phyloP scores from a whole-genome alignment of 1,284 basidiomycete species.

The Sparassis latifolia region DNA sequence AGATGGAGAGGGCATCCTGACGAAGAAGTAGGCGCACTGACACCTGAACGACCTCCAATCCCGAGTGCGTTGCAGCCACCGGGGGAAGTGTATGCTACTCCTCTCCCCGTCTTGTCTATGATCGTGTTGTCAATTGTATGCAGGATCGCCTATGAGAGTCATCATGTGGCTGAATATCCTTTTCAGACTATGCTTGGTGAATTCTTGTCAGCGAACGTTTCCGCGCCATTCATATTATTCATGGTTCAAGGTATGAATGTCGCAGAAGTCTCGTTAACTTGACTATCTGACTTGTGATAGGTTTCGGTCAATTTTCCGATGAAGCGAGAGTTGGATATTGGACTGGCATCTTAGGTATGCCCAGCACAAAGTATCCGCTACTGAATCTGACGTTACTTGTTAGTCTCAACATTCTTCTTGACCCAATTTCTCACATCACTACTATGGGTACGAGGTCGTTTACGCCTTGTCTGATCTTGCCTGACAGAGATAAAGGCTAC shows the following conservation, averaged over 20 bases:
- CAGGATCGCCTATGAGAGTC: slow-evolving; percentile 9
- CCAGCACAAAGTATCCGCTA: not conserved
- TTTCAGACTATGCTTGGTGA: slow-evolving; percentile 85
- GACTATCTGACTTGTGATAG: slow-evolving; percentile 27
- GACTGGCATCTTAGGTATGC: slow-evolving; percentile 73
- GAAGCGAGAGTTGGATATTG: slow-evolving; percentile 80
- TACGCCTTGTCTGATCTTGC: not conserved
- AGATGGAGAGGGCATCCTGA: slow-evolving; percentile 17
- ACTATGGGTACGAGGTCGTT: slow-evolving; percentile 55
- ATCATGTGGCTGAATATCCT: slow-evolving; percentile 1
- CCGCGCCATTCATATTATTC: slow-evolving; percentile 83
- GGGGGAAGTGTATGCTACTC: slow-evolving; percentile 65
- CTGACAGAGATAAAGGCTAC: slow-evolving; percentile 56
- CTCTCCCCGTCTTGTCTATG: slow-evolving; percentile 85
- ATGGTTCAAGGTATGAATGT: slow-evolving; percentile 77
- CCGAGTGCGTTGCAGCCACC: slow-evolving; percentile 64
- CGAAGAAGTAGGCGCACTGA: slow-evolving; percentile 19
- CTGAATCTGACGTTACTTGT: slow-evolving; percentile 1
- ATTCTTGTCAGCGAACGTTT: slow-evolving; percentile 87
- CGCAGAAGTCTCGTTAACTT: slow-evolving; percentile 3
- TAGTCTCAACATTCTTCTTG: slow-evolving; percentile 72
- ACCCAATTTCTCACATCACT: slow-evolving; percentile 92
- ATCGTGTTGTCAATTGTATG: slow-evolving; percentile 85
- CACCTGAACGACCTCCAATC: slow-evolving; percentile 55
- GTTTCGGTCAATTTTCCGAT: slow-evolving; percentile 57